Evolutionary conservation across 2,329 filamentous ascomycete species (phyloP), one percentile per base, ranked within the genome.

Genomic region (Fusarium robinianum): DNA sequence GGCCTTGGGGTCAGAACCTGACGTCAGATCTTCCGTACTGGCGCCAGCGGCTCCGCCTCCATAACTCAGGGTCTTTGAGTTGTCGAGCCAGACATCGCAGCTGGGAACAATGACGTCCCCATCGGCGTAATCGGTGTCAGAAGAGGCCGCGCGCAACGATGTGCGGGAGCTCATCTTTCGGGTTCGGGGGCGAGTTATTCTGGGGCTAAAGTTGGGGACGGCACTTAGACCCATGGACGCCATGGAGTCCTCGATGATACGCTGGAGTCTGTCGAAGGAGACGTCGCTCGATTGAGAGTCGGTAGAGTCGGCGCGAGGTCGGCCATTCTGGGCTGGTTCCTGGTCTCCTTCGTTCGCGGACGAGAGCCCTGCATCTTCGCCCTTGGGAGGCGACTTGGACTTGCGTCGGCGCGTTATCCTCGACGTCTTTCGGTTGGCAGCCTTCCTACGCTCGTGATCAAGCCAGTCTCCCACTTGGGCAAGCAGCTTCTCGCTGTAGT

Each of bases 51-150:
- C n/a, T n/a, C 69, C 67, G 4, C 84, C 83, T 10, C 74, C 77
- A 63, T 94, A 95, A 36, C 84, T 82, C 59, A 96, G 74, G 0
- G 91, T 95, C 69, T 92, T 94, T 5, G 88, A 87, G 63, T 96
- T 96, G 69, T 97, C 92, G 14, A 97, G 76, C 31, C 85, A 75
- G 6, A 83, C 90, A 66, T 96, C 90, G 56, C 91, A 95, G 53
- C 81, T 83, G 1, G 92, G 92, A 2, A 95, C 89, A n/a, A 88
- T 69, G 12, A 83, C 76, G 51, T 96, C 90, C n/a, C 82, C 82
- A 51, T 96, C 91, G 11, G 81, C 72, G 56, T 85, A 88, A 46
- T 97, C 92, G 0, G 90, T 95, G 58, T 96, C 92, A 0, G 89
- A 94, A 4, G 87, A 90, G 5, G 76, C 77, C 2, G 73, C 70